Evolutionary conservation across 2,329 filamentous ascomycete species (phyloP), one percentile per base, ranked within the genome.

Genomic region (Cryphonectria parasitica): DNA sequence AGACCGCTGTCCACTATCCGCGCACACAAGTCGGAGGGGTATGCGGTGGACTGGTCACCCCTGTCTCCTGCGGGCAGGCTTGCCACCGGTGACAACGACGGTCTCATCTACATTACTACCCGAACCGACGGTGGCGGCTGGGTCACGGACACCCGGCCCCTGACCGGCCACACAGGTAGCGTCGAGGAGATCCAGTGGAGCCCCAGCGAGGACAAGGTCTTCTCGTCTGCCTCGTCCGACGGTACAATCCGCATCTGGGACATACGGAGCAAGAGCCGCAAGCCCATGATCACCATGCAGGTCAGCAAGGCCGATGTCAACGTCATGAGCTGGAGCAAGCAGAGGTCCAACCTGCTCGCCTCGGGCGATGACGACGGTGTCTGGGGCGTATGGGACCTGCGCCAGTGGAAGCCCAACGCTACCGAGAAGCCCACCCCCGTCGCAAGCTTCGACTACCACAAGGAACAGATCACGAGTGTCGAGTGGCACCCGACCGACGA

Each of bases 401-500:
- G 96, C 68, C 92, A 97, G 81, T 98, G 95, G 95, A 98, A 97
- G 84, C 90, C 90, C 2, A 85, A 83, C 74, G 80, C 79, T 69
- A 67, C 67, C 31, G 82, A 86, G 75, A 88, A 86, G 83, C 91
- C 92, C 7, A 90, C 90, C 64, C 92, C 96, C 0, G 92, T 98
- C n/a, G 96, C 96, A 3, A 92, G 91, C 76, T 99, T 98, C 83
- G 87, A 90, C 77, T 98, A 97, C 85, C 95, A 99, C 86, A 95
- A 94, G 81, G 94, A 98, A 81, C 96, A 97, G 76, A 94, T 99
- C 77, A 99, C 96, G 8, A 94, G 92, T 75, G 88, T 99, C 54
- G 95, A 98, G 83, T 99, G 96, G 95, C 95, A 98, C 81, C 95
- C 96, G 2, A 95, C 93, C 0, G 96, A 99, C 78, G 95, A 99